Evolutionary conservation across 2,329 filamentous ascomycete genomes (phyloP).

Genomic region (Aspergillus caelatus): DNA sequence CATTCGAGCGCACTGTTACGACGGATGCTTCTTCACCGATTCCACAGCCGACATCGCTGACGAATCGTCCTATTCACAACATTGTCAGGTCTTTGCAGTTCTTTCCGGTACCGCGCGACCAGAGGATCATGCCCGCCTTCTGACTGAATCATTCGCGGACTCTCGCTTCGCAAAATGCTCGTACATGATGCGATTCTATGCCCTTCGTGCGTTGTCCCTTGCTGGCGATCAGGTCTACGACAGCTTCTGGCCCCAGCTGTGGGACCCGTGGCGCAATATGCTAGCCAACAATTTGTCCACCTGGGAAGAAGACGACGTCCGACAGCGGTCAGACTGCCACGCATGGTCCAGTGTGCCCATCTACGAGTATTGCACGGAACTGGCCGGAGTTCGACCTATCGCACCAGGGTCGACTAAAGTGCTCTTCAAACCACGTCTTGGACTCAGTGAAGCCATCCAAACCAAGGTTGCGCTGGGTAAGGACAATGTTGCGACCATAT

Average conservation of each 20-base stretch:
- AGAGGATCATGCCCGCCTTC: slow-evolving; percentile 23
- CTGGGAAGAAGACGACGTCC: slow-evolving; percentile 48
- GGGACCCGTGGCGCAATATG: slow-evolving; percentile 44
- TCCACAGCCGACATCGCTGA: slow-evolving; percentile 34
- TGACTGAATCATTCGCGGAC: slow-evolving; percentile 31
- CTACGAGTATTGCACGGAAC: slow-evolving; percentile 46
- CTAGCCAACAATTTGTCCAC: slow-evolving; percentile 43
- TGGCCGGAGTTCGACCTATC: slow-evolving; percentile 28
- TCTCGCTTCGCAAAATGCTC: slow-evolving; percentile 38
- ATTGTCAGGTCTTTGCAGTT: slow-evolving; percentile 37
- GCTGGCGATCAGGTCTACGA: slow-evolving; percentile 40
- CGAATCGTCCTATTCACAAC: slow-evolving; percentile 28
- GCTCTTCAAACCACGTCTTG: slow-evolving; percentile 24
- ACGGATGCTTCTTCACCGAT: slow-evolving; percentile 35
- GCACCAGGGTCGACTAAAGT: slow-evolving; percentile 20
- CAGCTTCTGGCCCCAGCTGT: slow-evolving; percentile 32
- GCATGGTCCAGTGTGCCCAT: slow-evolving; percentile 49
- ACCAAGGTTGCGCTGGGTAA: slow-evolving; percentile 26
- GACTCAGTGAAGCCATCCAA: slow-evolving; percentile 12
- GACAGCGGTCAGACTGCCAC: slow-evolving; percentile 49
- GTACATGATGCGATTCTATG: slow-evolving; percentile 47
- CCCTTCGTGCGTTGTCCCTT: slow-evolving; percentile 39
- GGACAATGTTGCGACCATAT: slow-evolving; percentile 26
- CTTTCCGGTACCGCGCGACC: slow-evolving; percentile 24
- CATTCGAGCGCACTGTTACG: slow-evolving; percentile 32